Evolutionary conservation across 2,329 filamentous ascomycete genomes (phyloP).

Genomic region (Venturia pyrina): DNA sequence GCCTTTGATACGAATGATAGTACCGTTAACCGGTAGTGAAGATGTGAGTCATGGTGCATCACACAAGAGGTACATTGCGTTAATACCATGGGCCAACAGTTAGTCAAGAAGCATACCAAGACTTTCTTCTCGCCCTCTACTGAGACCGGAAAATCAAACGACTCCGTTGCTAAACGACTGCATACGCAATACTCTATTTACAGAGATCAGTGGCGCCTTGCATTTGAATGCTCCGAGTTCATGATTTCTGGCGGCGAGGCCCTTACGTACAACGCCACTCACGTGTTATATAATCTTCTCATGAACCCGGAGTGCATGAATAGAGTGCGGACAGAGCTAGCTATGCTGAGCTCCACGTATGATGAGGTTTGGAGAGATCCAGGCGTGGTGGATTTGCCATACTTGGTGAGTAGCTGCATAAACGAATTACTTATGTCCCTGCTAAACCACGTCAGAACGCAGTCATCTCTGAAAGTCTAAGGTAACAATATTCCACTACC

Average conservation of each 20-base stretch:
- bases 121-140: background rate
- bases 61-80: background rate
- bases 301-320: background rate
- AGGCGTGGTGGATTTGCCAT: background rate
- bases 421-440: too few relatives aligned
- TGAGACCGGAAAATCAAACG: background rate
- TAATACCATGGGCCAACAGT: background rate
- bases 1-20: background rate
- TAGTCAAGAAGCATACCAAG: background rate
- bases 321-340: background rate
- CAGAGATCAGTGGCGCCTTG: background rate
- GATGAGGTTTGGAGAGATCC: background rate
- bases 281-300: background rate
- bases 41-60: background rate
- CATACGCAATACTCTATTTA: background rate
- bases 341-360: background rate
- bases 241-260: background rate
- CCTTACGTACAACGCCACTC: background rate
- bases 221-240: background rate
- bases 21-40: background rate
- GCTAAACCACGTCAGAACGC: background rate
- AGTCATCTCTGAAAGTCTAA: background rate
- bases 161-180: background rate
- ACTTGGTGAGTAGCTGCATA: background rate
- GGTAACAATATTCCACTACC: background rate